Evolutionary conservation across 345 rosid genomes (phyloP).

Genomic region (Hypericum androsaemum): DNA sequence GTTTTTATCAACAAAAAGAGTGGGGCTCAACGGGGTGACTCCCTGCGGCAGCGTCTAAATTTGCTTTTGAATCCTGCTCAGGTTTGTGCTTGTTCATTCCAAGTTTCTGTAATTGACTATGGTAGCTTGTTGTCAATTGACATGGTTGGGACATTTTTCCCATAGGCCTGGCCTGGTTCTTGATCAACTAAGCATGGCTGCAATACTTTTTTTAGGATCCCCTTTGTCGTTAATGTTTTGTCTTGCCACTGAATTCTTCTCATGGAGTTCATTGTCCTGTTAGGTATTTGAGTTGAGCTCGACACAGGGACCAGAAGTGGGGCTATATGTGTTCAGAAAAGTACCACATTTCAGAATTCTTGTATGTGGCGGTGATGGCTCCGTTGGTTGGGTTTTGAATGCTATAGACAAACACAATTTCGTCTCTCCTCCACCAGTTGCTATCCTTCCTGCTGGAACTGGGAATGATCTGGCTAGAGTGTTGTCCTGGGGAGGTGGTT

Average conservation of each 20-base stretch:
- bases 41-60: constrained; percentile 64
- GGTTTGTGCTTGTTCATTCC: constrained; percentile 29
- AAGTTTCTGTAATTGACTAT: too few species aligned
- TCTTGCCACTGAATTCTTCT: constrained; percentile 4
- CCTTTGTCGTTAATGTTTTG: background rate
- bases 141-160: too few species aligned
- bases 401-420: constrained; percentile 78
- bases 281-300: constrained; percentile 83
- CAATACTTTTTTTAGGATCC: background rate
- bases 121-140: too few species aligned
- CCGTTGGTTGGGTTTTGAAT: constrained; percentile 83
- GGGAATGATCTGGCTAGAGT: constrained; percentile 94
- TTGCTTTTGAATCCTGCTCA: constrained; percentile 81
- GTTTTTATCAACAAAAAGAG: constrained; percentile 89
- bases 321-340: constrained; percentile 69
- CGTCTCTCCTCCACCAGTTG: constrained; percentile 91
- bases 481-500: constrained; percentile 80
- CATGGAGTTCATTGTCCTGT: background rate
- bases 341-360: constrained; percentile 89
- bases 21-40: constrained; percentile 76
- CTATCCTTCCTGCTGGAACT: constrained; percentile 92
- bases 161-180: too few species aligned
- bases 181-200: too few species aligned
- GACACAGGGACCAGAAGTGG: constrained; percentile 70
- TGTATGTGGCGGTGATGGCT: constrained; percentile 92